phyloP scores from a whole-genome alignment of 352 stramenopile genomes.

The Peronospora belbahrii region DNA sequence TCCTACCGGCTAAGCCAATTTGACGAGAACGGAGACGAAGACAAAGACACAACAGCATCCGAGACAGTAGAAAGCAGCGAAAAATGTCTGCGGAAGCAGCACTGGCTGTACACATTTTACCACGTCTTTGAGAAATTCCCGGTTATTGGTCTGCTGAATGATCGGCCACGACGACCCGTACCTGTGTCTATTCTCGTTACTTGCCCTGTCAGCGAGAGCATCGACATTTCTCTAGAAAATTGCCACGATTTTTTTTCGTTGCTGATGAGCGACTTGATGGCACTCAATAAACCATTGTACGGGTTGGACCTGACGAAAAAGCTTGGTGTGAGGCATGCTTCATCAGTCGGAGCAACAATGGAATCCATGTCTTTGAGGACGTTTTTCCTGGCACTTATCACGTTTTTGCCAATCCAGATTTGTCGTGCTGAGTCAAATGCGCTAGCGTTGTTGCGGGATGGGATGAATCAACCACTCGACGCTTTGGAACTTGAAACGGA shows the following conservation, averaged over 20 bases:
- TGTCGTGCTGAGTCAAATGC: conserved; percentile 57
- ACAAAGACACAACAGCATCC: neutral
- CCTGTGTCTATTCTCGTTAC: conserved; percentile 6
- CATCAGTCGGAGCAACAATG: conserved; percentile 6
- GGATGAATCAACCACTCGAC: conserved; percentile 23
- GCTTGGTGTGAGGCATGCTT: neutral
- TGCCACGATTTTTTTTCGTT: conserved; percentile 28
- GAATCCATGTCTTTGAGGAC: conserved; percentile 6
- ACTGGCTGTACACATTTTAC: conserved; percentile 13
- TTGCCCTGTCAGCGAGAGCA: conserved; percentile 2
- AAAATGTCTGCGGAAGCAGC: conserved; percentile 15
- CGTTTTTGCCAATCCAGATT: conserved; percentile 67
- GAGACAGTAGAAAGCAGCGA: conserved; percentile 1
- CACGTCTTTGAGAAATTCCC: conserved; percentile 2
- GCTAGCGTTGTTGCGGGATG: conserved; percentile 45
- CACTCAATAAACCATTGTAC: conserved; percentile 33
- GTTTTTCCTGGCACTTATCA: conserved; percentile 41
- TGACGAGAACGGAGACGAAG: conserved; percentile 1
- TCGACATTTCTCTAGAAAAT: conserved; percentile 1
- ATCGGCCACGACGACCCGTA: neutral
- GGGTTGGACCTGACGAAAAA: conserved; percentile 23
- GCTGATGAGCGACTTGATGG: conserved; percentile 32
- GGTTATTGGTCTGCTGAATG: neutral
- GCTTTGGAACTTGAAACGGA: conserved; percentile 18
- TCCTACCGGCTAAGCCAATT: conserved; percentile 44